Base-by-base conservation (phyloP, 2,329 filamentous ascomycete species). In the Beauveria pseudobassiana region DNA sequence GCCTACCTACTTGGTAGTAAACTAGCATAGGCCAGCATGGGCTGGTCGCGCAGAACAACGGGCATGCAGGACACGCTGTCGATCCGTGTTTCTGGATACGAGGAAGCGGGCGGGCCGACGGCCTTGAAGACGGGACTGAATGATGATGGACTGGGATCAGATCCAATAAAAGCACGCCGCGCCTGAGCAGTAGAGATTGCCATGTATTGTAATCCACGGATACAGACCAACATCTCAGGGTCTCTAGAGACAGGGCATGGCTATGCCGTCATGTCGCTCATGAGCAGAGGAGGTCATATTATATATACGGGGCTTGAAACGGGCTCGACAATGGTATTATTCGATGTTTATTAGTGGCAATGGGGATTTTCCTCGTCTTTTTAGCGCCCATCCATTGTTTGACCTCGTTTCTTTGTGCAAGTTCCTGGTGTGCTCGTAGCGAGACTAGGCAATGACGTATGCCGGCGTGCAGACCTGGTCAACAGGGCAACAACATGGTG, bases 51-150 rank as follows among this genome's bases (percentile, higher is more conserved):
- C 3, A n/a, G 30, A 22, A 53, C 28, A 38, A 52, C 7, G n/a
- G 26, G 9, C 26, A 24, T 18, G n/a, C 28, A 56, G 54, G 42
- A 56, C 26, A 24, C 26, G 28, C 12, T 57, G 54, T 48, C 54
- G 54, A 57, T 57, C 43, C 9, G 28, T 46, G 42, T 57, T 57
- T 57, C 43, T 57, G 42, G 42, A 57, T 57, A 57, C 54, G 54
- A 57, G 26, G 40, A 38, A 22, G 46, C 48, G 48, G 48, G 48
- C 26, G 7, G 28, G 48, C 48, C 26, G 48, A 48, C 45, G 20
- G 45, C 14, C 20, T 9, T 30, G 22, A 22, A 48, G 45, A 48
- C 45, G 34, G 22, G 45, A 48, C 7, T 14, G 22, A 1, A 24
- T 24, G 22, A 24, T 24, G 45, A 46, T 48, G 45, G 12, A 24